Conservation (phyloP, 495 filamentous ascomycete species). For the Poronia punctata region DNA sequence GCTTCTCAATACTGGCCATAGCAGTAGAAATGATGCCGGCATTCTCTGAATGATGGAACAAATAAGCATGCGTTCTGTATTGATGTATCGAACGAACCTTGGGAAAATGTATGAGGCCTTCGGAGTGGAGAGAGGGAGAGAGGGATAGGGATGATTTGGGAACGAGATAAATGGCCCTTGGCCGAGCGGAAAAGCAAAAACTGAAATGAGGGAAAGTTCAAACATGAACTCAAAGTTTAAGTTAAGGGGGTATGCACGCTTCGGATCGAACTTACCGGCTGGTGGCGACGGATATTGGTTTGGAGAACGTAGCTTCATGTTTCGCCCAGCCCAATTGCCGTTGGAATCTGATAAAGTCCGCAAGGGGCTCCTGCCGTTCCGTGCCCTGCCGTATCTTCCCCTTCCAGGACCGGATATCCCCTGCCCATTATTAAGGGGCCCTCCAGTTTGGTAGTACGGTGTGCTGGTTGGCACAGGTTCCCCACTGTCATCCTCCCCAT, state of each 20-base stretch:
- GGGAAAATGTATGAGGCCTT: too few species aligned
- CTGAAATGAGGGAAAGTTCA: not conserved
- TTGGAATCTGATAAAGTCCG: slow-evolving; percentile 45
- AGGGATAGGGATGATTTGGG: too few species aligned
- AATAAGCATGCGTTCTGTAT: slow-evolving; percentile 6
- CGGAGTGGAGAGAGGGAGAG: too few species aligned
- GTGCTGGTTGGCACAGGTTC: slow-evolving; percentile 31
- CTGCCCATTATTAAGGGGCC: slow-evolving; percentile 43
- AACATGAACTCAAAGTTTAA: not conserved
- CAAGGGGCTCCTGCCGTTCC: slow-evolving; percentile 61
- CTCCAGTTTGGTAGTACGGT: slow-evolving; percentile 30
- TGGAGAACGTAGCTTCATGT: slow-evolving; percentile 33
- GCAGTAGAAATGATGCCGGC: slow-evolving; percentile 80
- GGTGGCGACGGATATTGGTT: slow-evolving; percentile 31
- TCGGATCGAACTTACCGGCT: slow-evolving; percentile 36
- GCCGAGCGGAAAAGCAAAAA: too few species aligned
- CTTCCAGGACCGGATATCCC: slow-evolving; percentile 71
- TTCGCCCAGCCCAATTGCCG: slow-evolving; percentile 45
- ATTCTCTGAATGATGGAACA: slow-evolving; percentile 33
- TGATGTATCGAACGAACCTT: too few species aligned
- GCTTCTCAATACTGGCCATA: slow-evolving; percentile 80
- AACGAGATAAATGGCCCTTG: too few species aligned
- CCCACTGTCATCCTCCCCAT: slow-evolving; percentile 22
- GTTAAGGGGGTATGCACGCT: slow-evolving; percentile 4
- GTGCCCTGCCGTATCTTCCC: slow-evolving; percentile 65